Evolutionary conservation across 2,329 filamentous ascomycete species (phyloP).

Genomic region (Ophiostoma populinum): DNA sequence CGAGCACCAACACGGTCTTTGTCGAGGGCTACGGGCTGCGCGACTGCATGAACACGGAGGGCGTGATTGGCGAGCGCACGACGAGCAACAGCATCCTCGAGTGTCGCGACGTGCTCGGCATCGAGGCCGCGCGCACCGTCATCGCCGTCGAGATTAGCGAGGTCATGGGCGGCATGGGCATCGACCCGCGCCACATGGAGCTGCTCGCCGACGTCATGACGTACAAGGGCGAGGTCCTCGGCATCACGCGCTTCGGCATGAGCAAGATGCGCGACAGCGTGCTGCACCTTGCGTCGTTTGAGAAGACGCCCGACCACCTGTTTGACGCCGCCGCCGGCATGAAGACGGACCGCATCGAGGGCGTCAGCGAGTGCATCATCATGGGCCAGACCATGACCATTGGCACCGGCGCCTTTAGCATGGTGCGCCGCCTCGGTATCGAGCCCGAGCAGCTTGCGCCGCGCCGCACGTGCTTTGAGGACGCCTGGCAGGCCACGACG

Average conservation of each 20-base stretch:
- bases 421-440: slow-evolving; percentile 62
- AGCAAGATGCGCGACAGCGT: slow-evolving; percentile 94
- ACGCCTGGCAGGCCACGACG: slow-evolving; percentile 30
- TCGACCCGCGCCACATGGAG: slow-evolving; percentile 96
- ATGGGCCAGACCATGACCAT: slow-evolving; percentile 90
- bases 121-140: slow-evolving; percentile 79
- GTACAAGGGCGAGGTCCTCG: slow-evolving; percentile 90
- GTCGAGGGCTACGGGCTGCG: slow-evolving; percentile 90
- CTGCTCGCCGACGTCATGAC: slow-evolving; percentile 97
- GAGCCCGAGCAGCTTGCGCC: slow-evolving; percentile 36
- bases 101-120: slow-evolving; percentile 69
- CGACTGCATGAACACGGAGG: slow-evolving; percentile 83
- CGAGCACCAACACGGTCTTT: slow-evolving; percentile 52
- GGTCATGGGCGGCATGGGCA: slow-evolving; percentile 89
- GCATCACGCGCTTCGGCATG: slow-evolving; percentile 89
- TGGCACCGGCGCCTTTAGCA: slow-evolving; percentile 82
- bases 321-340: slow-evolving; percentile 88
- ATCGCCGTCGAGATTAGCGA: slow-evolving; percentile 76
- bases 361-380: slow-evolving; percentile 93
- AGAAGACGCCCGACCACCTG: slow-evolving; percentile 94
- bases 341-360: slow-evolving; percentile 83
- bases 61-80: slow-evolving; percentile 61
- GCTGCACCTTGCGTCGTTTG: slow-evolving; percentile 84
- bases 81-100: slow-evolving; percentile 84
- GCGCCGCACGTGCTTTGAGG: slow-evolving; percentile 54